Percentiles rank a stretch among this genome's conserved stretches.
These are phyloP conservation scores for Nemania abortiva DNA, from an alignment of 2,329 filamentous ascomycete species.

Conservation along the genomic window DNA sequence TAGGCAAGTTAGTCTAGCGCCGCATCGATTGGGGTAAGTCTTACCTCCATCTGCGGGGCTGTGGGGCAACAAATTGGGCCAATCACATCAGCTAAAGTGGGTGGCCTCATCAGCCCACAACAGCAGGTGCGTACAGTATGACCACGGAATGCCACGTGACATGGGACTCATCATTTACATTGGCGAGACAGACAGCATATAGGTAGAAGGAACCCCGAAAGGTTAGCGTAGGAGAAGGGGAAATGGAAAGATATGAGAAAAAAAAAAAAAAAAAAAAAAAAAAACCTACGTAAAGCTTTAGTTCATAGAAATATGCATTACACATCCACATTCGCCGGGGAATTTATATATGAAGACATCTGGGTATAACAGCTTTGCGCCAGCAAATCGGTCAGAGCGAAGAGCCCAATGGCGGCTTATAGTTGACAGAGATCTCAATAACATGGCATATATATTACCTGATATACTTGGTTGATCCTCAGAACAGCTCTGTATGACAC, in stretches of 20 bases:
- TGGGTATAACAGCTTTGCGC: too few relatives aligned
- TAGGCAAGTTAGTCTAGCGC: background rate
- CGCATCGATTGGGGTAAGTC: slow-evolving; percentile 2
- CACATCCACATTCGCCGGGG: background rate
- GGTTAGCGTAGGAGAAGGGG: background rate
- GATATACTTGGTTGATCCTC: slow-evolving; percentile 15
- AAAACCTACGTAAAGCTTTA: background rate
- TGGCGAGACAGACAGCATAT: too few relatives aligned
- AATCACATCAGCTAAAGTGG: slow-evolving; percentile 2
- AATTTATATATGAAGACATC: too few relatives aligned
- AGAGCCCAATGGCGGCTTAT: background rate
- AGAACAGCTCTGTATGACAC: slow-evolving; percentile 10
- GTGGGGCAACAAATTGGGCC: slow-evolving; percentile 11
- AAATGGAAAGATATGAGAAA: background rate
- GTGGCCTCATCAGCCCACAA: background rate
- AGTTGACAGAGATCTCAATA: slow-evolving; percentile 11
- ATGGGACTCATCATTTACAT: background rate
- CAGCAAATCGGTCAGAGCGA: background rate
- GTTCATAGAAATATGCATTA: background rate
- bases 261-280: background rate
- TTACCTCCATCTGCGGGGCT: background rate
- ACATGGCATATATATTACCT: slow-evolving; percentile 25
- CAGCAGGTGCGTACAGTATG: background rate
- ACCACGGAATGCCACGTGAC: slow-evolving; percentile 3
- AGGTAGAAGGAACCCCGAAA: too few relatives aligned